Base-by-base conservation (phyloP, 192 early-diverging fungal genomes). In the Dimargaris cristalligena region DNA sequence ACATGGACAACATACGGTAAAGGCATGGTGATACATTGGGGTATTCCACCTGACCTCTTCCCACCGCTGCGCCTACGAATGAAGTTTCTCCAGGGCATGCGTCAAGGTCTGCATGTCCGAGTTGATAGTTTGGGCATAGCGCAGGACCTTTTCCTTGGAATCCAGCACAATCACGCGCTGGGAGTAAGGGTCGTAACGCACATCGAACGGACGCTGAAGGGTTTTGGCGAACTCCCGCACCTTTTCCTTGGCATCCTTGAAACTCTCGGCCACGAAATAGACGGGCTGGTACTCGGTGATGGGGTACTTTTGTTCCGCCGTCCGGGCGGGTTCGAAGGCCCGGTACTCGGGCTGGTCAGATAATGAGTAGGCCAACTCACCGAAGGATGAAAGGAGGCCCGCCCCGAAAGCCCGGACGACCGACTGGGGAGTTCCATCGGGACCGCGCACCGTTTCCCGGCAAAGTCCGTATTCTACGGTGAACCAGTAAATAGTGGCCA, bases 391-490 rank as follows among this genome's bases (percentile, higher is more conserved):
- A 59, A 97, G 74, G 41, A 97, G 62, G 25, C 94, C 94, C 0
- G 91, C 91, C 46, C 94, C 94, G 67, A 85, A 97, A 13, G 94
- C 91, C 58, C 83, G 81, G 45, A 92, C 66, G 38, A 82, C 73
- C 38, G 8, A 6, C 6, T 16, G 38, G 38, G 38, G 6, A 18
- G 69, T 74, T 44, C 75, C 76, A 34, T 84, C 80, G 0, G 68
- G 67, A 33, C 59, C 28, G 11, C 14, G 59, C 18, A 18, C 33
- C 20, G 14, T 26, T 65, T 85, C 73, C 44, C 80, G 78, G 65
- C 86, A 88, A 23, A 93, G 69, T 10, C 94, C 94, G 78, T 94
- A 97, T 71, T 97, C 94, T 6, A 92, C 87, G 11, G 91, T 89
- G 60, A 90, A 92, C 89, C 91, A 94, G 67, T 84, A 89, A 31